These are phyloP conservation scores for Chrysanthemum makinoi DNA, from an alignment of 129 eudicot species.

Conservation along the genomic window DNA sequence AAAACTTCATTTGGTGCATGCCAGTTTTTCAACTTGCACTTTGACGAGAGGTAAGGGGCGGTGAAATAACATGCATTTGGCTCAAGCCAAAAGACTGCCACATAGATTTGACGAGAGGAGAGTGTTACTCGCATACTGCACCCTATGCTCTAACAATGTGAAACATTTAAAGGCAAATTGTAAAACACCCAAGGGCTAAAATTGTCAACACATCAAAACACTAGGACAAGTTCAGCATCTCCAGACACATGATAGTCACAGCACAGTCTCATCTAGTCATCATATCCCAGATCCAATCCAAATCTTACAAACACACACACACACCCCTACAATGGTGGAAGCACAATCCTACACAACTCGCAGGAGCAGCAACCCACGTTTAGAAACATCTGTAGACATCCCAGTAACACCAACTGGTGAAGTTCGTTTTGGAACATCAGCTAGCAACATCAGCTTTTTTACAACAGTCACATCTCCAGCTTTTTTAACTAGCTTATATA, in stretches of 20 bases:
- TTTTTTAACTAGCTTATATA: slow-evolving; percentile 44
- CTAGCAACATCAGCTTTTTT: slow-evolving; percentile 14
- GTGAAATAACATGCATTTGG: too few relatives aligned
- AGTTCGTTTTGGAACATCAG: slow-evolving; percentile 39
- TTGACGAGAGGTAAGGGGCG: too few relatives aligned
- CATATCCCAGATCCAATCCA: slow-evolving; percentile 33
- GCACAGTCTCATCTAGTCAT: not conserved
- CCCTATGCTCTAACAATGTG: too few relatives aligned
- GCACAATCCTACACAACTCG: slow-evolving; percentile 80
- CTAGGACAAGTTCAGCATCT: too few relatives aligned
- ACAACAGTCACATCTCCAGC: slow-evolving; percentile 41
- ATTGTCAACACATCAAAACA: too few relatives aligned
- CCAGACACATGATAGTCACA: not conserved
- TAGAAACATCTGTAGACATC: slow-evolving; percentile 50
- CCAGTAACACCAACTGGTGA: slow-evolving; percentile 75
- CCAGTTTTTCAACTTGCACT: too few relatives aligned
- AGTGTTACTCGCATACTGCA: too few relatives aligned
- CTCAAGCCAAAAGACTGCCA: too few relatives aligned
- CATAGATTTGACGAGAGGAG: too few relatives aligned
- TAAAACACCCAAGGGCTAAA: too few relatives aligned
- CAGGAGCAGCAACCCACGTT: slow-evolving; percentile 80
- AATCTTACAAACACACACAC: not conserved
- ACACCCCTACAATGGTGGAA: slow-evolving; percentile 52
- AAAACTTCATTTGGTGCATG: too few relatives aligned
- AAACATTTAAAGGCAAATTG: too few relatives aligned